phyloP scores from a whole-genome alignment of 2,329 filamentous ascomycete genomes.

The Phaeosphaeriaceae sp. region DNA sequence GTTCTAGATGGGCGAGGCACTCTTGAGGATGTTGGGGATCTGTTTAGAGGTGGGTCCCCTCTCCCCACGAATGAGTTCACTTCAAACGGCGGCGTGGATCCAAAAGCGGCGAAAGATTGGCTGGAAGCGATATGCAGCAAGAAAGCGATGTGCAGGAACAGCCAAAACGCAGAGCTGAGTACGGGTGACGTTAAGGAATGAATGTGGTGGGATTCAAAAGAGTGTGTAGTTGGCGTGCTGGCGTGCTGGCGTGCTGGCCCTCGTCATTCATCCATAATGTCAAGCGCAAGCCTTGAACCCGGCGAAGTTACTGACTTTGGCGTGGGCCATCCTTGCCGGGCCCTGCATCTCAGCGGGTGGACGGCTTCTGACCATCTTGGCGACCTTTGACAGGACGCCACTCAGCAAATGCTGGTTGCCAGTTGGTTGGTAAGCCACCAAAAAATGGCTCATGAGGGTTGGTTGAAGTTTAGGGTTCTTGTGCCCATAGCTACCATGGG shows the following conservation, averaged over 20 bases:
- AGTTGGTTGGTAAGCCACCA: no score
- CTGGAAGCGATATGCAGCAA: conserved; percentile 10
- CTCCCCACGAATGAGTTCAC: conserved; percentile 22
- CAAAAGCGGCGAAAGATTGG: conserved; percentile 23
- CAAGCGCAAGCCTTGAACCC: not conserved
- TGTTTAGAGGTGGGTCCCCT: conserved; percentile 23
- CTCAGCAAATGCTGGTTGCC: no score
- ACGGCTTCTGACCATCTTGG: not conserved
- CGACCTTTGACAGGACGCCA: not conserved
- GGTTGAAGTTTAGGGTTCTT: no score
- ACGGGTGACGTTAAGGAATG: conserved; percentile 1
- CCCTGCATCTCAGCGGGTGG: conserved; percentile 3
- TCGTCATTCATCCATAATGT: conserved; percentile 4
- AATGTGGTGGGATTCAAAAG: not conserved
- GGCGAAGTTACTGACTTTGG: conserved; percentile 2
- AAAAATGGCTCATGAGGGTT: no score
- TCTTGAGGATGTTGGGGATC: conserved; percentile 17
- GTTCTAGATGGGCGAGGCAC: conserved; percentile 24
- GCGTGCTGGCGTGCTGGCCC: conserved; percentile 2
- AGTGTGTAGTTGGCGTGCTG: not conserved
- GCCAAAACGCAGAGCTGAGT: conserved; percentile 2
- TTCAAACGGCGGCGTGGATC: conserved; percentile 19
- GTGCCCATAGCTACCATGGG: no score
- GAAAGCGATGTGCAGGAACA: conserved; percentile 1
- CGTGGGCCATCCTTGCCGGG: not conserved